phyloP scores from a whole-genome alignment of 345 rosid genomes.

The Hibiscus syriacus region DNA sequence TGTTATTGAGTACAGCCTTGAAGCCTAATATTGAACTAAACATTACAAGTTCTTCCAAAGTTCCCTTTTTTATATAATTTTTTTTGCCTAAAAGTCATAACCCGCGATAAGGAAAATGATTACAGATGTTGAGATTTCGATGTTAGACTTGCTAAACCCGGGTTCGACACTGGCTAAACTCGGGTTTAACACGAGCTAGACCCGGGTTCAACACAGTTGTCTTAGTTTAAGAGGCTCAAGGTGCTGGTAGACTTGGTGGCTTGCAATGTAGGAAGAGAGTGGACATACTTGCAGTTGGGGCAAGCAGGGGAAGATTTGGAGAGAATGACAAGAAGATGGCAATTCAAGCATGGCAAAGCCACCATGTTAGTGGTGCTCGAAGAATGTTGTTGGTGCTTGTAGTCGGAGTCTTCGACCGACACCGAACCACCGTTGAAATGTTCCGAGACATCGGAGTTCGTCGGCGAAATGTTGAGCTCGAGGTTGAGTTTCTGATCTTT shows the following conservation, averaged over 20 bases:
- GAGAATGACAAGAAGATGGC: conserved; percentile 46
- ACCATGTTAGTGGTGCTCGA: conserved; percentile 26
- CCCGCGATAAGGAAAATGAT: background rate
- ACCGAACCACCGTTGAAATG: background rate
- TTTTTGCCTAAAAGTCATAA: background rate
- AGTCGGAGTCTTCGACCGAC: conserved; percentile 1
- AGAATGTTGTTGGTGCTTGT: background rate
- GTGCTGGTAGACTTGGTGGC: conserved; percentile 18
- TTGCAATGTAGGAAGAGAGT: conserved; percentile 28
- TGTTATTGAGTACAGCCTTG: background rate
- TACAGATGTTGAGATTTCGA: background rate
- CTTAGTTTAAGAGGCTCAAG: conserved; percentile 33
- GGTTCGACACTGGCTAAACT: background rate
- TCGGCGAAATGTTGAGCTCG: conserved; percentile 33
- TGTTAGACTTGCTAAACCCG: too few species aligned
- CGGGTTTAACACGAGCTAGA: too few species aligned
- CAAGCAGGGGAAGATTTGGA: conserved; percentile 42
- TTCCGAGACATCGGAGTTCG: background rate
- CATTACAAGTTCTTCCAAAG: background rate
- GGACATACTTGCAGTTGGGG: conserved; percentile 49
- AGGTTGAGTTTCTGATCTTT: conserved; percentile 35
- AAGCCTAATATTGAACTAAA: background rate
- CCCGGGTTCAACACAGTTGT: background rate
- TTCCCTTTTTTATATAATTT: background rate
- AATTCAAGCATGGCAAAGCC: conserved; percentile 43